Conservation (phyloP, 768 basidiomycete genomes). For the Cystobasidiopsis lactophilus region DNA sequence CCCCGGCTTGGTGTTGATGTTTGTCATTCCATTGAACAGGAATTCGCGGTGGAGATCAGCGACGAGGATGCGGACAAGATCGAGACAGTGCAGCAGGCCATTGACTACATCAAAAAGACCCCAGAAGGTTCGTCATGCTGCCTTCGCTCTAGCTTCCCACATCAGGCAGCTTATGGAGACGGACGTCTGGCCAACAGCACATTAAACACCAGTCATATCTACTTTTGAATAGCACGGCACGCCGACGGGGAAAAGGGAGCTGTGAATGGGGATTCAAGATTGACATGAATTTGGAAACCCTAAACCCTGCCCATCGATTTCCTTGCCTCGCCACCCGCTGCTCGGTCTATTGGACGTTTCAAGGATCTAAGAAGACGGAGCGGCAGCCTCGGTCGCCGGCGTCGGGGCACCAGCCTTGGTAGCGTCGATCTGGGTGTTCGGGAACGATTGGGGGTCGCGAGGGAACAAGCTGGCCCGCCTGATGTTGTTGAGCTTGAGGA, state of each 20-base stretch:
- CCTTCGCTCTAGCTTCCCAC: not conserved
- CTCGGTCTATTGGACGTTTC: not conserved
- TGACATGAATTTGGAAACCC: not conserved
- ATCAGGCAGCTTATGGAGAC: not conserved
- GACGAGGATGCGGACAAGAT: slow-evolving; percentile 62
- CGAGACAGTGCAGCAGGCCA: slow-evolving; percentile 33
- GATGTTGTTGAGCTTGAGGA: slow-evolving; percentile 90
- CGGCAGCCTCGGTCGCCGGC: not conserved
- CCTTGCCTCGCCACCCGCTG: not conserved
- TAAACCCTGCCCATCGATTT: too few species aligned
- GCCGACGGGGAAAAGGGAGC: not conserved
- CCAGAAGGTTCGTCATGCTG: slow-evolving; percentile 43
- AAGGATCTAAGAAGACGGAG: not conserved
- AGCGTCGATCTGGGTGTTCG: not conserved
- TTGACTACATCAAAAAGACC: slow-evolving; percentile 85
- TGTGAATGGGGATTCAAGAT: not conserved
- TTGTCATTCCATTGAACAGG: too few species aligned
- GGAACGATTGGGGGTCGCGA: slow-evolving; percentile 75
- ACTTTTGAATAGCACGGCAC: too few species aligned
- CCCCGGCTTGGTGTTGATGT: too few species aligned
- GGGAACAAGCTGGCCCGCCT: slow-evolving; percentile 83
- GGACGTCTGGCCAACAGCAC: too few species aligned
- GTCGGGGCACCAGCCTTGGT: not conserved
- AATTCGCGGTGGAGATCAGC: slow-evolving; percentile 93
- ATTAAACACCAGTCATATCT: too few species aligned